Conservation (phyloP, 768 basidiomycete genomes). For the Podaxis carcinomalis region DNA sequence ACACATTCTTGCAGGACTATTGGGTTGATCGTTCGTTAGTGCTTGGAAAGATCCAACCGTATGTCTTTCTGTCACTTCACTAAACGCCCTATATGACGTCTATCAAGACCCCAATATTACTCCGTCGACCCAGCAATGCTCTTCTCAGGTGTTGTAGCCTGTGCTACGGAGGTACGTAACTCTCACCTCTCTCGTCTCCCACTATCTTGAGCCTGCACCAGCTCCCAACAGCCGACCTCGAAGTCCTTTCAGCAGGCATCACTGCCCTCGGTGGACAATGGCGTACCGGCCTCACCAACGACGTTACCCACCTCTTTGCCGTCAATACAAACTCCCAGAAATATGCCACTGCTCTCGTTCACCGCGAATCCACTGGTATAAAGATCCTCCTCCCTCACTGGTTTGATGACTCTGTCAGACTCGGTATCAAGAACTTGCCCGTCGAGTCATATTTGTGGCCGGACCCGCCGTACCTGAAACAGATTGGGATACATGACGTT, state of each 20-base stretch:
- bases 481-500: conserved; percentile 16
- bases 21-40: conserved; percentile 72
- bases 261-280: conserved; percentile 78
- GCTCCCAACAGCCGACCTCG: conserved; percentile 62
- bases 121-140: conserved; percentile 75
- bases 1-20: conserved; percentile 31
- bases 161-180: conserved; percentile 56
- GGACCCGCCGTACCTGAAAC: conserved; percentile 49
- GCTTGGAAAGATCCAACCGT: conserved; percentile 56
- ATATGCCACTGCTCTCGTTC: conserved; percentile 52
- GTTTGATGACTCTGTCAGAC: conserved; percentile 77
- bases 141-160: conserved; percentile 80
- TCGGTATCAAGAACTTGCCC: conserved; percentile 47
- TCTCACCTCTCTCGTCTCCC: not conserved
- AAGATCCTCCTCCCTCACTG: conserved; percentile 84
- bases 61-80: conserved; percentile 18
- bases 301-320: conserved; percentile 85
- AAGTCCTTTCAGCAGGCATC: conserved; percentile 70
- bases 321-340: conserved; percentile 47
- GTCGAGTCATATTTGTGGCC: conserved; percentile 70
- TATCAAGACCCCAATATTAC: conserved; percentile 50
- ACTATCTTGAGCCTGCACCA: conserved; percentile 20
- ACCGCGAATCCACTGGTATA: conserved; percentile 53
- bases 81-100: not conserved
- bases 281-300: conserved; percentile 70